Evolutionary conservation across 768 basidiomycete genomes (phyloP).

Genomic region (Chalciporus chontae): DNA sequence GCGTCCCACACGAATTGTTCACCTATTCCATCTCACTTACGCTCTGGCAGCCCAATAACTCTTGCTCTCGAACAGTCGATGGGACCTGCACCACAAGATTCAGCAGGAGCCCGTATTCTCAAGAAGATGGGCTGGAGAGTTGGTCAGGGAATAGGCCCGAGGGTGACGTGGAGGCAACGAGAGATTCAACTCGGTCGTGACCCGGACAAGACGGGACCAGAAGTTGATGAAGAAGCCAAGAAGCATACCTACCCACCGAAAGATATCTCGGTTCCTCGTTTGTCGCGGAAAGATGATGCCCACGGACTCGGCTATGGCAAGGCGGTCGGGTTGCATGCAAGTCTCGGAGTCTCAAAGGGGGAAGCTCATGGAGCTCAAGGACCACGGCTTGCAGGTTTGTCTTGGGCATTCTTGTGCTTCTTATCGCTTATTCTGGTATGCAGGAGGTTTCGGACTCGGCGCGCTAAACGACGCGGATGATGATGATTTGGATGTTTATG

Average conservation of each 20-base stretch:
- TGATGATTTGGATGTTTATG: constrained; percentile 86
- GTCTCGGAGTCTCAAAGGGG: constrained; percentile 39
- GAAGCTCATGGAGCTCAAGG: constrained; percentile 31
- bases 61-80: constrained; percentile 62
- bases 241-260: constrained; percentile 86
- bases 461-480: constrained; percentile 93
- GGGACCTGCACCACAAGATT: constrained; percentile 72
- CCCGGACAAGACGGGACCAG: constrained; percentile 35
- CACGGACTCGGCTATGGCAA: constrained; percentile 83
- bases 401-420: background rate
- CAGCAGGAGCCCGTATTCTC: constrained; percentile 79
- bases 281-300: constrained; percentile 67
- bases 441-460: constrained; percentile 86
- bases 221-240: constrained; percentile 74
- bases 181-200: constrained; percentile 63
- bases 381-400: constrained; percentile 56
- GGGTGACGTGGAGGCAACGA: constrained; percentile 74
- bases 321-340: constrained; percentile 58
- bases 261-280: constrained; percentile 64
- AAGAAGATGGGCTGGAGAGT: constrained; percentile 95
- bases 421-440: constrained; percentile 4
- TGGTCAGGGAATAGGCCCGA: constrained; percentile 92
- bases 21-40: background rate
- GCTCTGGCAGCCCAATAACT: constrained; percentile 51
- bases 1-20: background rate